A percentile compares a stretch with the other conserved stretches of the same genome.
These are phyloP conservation scores for Stromatinia cepivora DNA, from an alignment of 2,329 filamentous ascomycete genomes.

Conservation along the genomic window DNA sequence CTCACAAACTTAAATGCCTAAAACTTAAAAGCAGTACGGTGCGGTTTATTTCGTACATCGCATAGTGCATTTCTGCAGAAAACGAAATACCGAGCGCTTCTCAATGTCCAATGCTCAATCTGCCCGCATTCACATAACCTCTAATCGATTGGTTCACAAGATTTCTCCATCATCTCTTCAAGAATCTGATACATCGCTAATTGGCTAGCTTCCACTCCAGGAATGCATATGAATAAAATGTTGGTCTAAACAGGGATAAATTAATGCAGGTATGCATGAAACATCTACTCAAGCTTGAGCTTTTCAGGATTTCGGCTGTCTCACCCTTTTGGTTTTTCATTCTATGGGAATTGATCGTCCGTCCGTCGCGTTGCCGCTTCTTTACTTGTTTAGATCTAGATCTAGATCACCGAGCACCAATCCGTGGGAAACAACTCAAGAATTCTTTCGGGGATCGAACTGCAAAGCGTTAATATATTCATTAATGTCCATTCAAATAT, in stretches of 20 bases:
- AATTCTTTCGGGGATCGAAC: background rate
- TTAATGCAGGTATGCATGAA: constrained; percentile 21
- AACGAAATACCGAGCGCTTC: constrained; percentile 6
- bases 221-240: constrained; percentile 4
- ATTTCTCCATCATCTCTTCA: background rate
- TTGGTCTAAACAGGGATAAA: constrained; percentile 10
- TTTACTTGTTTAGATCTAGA: constrained; percentile 5
- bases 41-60: background rate
- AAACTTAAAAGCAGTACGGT: too few species aligned
- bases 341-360: constrained; percentile 13
- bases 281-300: constrained; percentile 17
- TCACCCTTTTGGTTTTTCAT: constrained; percentile 1
- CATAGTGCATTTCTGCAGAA: constrained; percentile 7
- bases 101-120: background rate
- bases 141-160: constrained; percentile 1
- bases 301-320: constrained; percentile 16
- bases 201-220: background rate
- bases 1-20: too few species aligned
- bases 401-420: constrained; percentile 2
- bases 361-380: background rate
- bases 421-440: background rate
- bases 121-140: background rate
- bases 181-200: constrained; percentile 15
- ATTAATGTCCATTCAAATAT: constrained; percentile 1
- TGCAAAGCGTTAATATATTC: constrained; percentile 2